Evolutionary conservation across 2,329 filamentous ascomycete species (phyloP), one percentile per base, ranked within the genome.

Genomic region (Onygenales sp.): DNA sequence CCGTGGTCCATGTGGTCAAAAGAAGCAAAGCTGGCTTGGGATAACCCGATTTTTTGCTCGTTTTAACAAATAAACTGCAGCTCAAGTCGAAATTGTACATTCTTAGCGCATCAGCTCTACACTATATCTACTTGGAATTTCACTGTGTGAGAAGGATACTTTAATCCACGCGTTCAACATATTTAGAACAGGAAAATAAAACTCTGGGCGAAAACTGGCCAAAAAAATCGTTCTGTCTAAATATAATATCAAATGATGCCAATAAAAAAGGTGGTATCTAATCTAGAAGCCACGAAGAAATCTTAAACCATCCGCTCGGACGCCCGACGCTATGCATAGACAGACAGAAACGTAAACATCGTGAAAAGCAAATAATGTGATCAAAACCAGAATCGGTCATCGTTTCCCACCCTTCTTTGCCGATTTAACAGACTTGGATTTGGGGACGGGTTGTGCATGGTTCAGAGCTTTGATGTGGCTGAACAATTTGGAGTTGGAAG

Each of bases 1-100:
- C 92, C 0, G 86, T 98, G 27, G 79, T 83, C 31, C 91, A 95
- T 59, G 82, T 93, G 31, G 86, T 98, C 61, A 95, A 95, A 73
- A 87, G 83, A 39, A 84, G 82, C 8, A 94, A 90, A 66, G 86
- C 89, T 21, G 93, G 93, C 2, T 72, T 98, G 47, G 89, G 89
- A 17, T 82, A 68, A 66, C 54, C 50, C 31, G 55, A n/a, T 13
- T n/a, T 32, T 32, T 17, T 46, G 17, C 17, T 42, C n/a, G 10
- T 39, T 5, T 32, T 27, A 27, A 27, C 5, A 27, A 27, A 27
- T 27, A 27, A 27, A 5, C 21, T 27, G 21, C 21, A 27, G 1
- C 21, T 27, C 21, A 27, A 27, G 21, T 27, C 21, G 21, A 27
- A 27, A 27, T 27, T 27, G 21, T 27, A 27, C 21, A 27, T 27